Percentiles rank a stretch among this genome's conserved stretches.
These are phyloP conservation scores for Erysimum pusillum DNA, from an alignment of 441 rosid species.

Conservation along the genomic window DNA sequence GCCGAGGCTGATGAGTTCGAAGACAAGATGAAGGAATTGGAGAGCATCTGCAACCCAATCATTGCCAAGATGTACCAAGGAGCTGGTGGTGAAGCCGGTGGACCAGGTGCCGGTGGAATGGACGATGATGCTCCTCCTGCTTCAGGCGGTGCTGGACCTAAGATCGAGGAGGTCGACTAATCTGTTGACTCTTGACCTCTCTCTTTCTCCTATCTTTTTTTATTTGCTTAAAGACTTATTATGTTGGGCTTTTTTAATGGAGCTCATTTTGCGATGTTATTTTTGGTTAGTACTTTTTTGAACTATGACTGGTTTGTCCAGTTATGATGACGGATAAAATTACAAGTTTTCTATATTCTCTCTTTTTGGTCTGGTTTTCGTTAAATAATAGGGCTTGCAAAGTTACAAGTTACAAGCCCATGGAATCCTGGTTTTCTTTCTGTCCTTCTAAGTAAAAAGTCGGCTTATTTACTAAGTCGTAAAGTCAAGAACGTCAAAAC, in stretches of 20 bases:
- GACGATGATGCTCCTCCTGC: slow-evolving; percentile 61
- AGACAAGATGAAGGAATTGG: slow-evolving; percentile 73
- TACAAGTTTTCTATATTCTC: background rate
- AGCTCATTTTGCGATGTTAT: slow-evolving; percentile 1
- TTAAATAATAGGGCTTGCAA: too few relatives aligned
- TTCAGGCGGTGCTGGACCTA: slow-evolving; percentile 48
- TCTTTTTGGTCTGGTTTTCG: too few relatives aligned
- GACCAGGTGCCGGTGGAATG: slow-evolving; percentile 47
- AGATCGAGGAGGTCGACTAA: slow-evolving; percentile 51
- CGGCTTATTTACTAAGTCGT: too few relatives aligned
- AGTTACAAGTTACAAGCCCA: too few relatives aligned
- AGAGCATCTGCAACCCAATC: slow-evolving; percentile 69
- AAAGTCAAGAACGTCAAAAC: too few relatives aligned
- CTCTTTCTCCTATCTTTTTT: slow-evolving; percentile 20
- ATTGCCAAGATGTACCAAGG: slow-evolving; percentile 66
- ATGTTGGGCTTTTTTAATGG: slow-evolving; percentile 17
- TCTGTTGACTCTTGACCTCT: slow-evolving; percentile 24
- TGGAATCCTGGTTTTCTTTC: too few relatives aligned
- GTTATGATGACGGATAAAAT: slow-evolving; percentile 16
- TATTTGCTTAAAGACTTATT: slow-evolving; percentile 8
- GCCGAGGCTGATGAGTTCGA: slow-evolving; percentile 68
- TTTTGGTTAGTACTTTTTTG: slow-evolving; percentile 21
- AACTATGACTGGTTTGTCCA: background rate
- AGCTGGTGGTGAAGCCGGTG: slow-evolving; percentile 59
- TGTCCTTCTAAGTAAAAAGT: too few relatives aligned